Evolutionary conservation across 371 early-diverging fungal genomes (phyloP), one percentile per base, ranked within the genome.

Genomic region (Circinella umbellata): DNA sequence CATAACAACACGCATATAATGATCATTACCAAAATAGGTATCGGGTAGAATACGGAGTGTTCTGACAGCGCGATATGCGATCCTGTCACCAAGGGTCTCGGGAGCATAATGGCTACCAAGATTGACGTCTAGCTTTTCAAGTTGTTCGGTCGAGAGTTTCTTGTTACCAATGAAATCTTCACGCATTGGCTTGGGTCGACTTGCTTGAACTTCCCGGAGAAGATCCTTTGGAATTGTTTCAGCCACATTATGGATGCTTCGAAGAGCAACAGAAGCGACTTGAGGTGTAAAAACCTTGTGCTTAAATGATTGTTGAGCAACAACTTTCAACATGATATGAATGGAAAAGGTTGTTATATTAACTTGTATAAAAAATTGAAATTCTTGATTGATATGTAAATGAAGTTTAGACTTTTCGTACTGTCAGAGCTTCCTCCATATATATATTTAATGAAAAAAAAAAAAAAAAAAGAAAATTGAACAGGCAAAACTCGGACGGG

Each of bases 1-100:
- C 84, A 94, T 92, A 8, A 95, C 94, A 4, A 91, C 93, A 64
- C 95, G 87, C 79, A 93, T 93, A 51, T 93, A 83, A 72, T 95
- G 93, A 71, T 92, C 85, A 69, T 86, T 87, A 54, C 91, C 83
- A 78, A 96, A 96, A 69, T 93, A 93, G 15, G 86, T 73, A 73
- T 95, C 95, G 1, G 93, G 90, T 7, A 93, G 88, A 8, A 86
- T 72, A 55, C 95, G 85, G 49, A 95, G 76, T 10, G 81, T 69
- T 73, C 90, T 92, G 62, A 95, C 95, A 6, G 86, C 70, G 47
- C 78, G 77, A 66, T 86, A 88, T 1, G 96, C 95, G 6, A 92
- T 39, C 66, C 77, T 81, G 76, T 96, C 95, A 18, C 86, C 77
- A 39, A 87, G 67, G 1, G 77, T 81, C 15, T 72, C 66, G 6